Evolutionary conservation across 345 rosid genomes (phyloP).

Genomic region (Ceriops tagal): DNA sequence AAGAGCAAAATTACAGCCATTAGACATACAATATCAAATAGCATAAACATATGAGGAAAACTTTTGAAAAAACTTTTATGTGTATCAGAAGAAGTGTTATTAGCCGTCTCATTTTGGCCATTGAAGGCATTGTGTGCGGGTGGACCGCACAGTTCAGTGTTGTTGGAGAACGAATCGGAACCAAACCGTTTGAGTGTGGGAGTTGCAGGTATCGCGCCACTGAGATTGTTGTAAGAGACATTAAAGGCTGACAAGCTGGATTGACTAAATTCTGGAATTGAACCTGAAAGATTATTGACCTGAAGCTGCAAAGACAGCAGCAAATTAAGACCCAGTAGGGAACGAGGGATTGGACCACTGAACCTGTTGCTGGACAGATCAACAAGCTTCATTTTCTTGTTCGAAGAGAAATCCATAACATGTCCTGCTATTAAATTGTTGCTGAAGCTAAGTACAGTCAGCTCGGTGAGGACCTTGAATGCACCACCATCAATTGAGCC

Average conservation of each 20-base stretch:
- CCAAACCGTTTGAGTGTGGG: slow-evolving; percentile 25
- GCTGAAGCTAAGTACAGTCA: slow-evolving; percentile 33
- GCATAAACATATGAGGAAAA: slow-evolving; percentile 17
- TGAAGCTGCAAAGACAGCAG: slow-evolving; percentile 42
- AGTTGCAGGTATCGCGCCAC: slow-evolving; percentile 38
- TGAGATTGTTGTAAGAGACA: slow-evolving; percentile 45
- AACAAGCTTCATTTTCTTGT: slow-evolving; percentile 29
- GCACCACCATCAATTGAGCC: slow-evolving; percentile 25
- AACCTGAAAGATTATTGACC: slow-evolving; percentile 39
- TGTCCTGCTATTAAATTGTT: slow-evolving; percentile 40
- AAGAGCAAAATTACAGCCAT: slow-evolving; percentile 34
- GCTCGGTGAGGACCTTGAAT: slow-evolving; percentile 30
- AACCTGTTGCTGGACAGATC: slow-evolving; percentile 43
- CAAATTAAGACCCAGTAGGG: slow-evolving; percentile 21
- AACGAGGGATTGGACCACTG: slow-evolving; percentile 27
- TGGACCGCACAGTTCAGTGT: slow-evolving; percentile 29
- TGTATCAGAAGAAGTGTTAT: background rate
- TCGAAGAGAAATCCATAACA: slow-evolving; percentile 41
- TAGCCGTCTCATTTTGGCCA: background rate
- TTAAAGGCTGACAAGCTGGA: slow-evolving; percentile 30
- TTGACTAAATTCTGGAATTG: slow-evolving; percentile 36
- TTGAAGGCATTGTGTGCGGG: slow-evolving; percentile 21
- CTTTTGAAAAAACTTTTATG: slow-evolving; percentile 8
- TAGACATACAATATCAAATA: slow-evolving; percentile 33
- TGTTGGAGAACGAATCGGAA: slow-evolving; percentile 20